Percentiles rank a stretch among this genome's conserved stretches.
These are phyloP conservation scores for Arabis hirsuta DNA, from an alignment of 345 rosid species.

Conservation along the genomic window DNA sequence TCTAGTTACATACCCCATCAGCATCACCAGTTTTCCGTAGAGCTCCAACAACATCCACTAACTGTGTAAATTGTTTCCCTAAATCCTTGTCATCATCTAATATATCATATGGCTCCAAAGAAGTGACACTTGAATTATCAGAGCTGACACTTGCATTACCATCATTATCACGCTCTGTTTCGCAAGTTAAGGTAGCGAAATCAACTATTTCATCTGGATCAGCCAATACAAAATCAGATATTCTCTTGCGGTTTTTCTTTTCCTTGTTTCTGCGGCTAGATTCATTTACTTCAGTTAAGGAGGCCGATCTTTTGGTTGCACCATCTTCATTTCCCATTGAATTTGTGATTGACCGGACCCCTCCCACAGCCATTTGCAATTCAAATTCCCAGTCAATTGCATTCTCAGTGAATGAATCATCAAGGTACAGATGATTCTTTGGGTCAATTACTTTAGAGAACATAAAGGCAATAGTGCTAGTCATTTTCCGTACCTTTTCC, in stretches of 20 bases:
- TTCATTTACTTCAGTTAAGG: conserved; percentile 45
- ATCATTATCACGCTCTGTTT: conserved; percentile 57
- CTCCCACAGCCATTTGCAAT: conserved; percentile 47
- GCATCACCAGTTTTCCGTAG: conserved; percentile 87
- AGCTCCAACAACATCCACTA: conserved; percentile 92
- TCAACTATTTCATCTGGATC: conserved; percentile 97
- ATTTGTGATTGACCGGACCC: conserved; percentile 40
- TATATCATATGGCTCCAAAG: conserved; percentile 90
- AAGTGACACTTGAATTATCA: conserved; percentile 72
- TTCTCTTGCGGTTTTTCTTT: conserved; percentile 47
- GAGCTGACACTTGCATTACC: conserved; percentile 67
- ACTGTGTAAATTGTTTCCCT: conserved; percentile 68
- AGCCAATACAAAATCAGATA: conserved; percentile 50
- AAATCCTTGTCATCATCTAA: conserved; percentile 83
- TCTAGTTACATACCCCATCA: conserved; percentile 74
- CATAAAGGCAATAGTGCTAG: conserved; percentile 74
- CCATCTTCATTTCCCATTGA: conserved; percentile 37
- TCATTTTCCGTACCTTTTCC: too few relatives aligned
- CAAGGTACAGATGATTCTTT: conserved; percentile 84
- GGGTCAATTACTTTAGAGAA: conserved; percentile 93
- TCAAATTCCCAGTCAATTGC: conserved; percentile 90
- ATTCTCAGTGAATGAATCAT: conserved; percentile 70
- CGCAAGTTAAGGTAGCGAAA: conserved; percentile 67
- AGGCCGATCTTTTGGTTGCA: conserved; percentile 44
- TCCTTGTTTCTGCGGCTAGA: conserved; percentile 32